Conservation (phyloP, 2,329 filamentous ascomycete genomes). For the Bimuria novae-zelandiae region DNA sequence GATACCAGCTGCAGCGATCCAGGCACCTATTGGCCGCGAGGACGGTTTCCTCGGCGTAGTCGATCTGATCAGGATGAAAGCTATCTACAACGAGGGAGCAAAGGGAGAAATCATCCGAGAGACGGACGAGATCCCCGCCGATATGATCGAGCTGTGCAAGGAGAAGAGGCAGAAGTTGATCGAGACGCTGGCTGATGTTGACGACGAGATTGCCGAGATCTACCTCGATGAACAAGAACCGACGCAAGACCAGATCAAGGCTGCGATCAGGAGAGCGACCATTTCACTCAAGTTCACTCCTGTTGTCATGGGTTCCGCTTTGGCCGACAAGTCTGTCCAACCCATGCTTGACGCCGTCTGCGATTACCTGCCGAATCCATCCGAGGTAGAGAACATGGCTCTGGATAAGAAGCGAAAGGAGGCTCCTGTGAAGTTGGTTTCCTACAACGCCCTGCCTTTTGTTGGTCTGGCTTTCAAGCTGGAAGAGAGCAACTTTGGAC, state of each 20-base stretch:
- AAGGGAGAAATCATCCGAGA: constrained; percentile 76
- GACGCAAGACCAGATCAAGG: constrained; percentile 81
- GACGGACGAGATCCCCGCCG: constrained; percentile 80
- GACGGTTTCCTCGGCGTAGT: constrained; percentile 92
- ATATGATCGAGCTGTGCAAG: constrained; percentile 73
- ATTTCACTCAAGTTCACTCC: constrained; percentile 88
- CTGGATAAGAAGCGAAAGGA: constrained; percentile 82
- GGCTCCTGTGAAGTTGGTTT: constrained; percentile 81
- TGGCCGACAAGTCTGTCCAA: constrained; percentile 93
- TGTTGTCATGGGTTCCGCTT: constrained; percentile 93
- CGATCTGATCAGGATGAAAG: constrained; percentile 88
- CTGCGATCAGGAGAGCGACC: constrained; percentile 89
- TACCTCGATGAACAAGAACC: constrained; percentile 88
- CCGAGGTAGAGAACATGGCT: constrained; percentile 85
- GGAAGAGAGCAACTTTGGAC: constrained; percentile 97
- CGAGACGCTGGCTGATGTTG: constrained; percentile 94
- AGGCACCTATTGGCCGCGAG: constrained; percentile 91
- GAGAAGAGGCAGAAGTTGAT: constrained; percentile 86
- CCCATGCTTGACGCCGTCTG: constrained; percentile 96
- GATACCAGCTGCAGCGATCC: constrained; percentile 88
- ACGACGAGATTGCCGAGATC: constrained; percentile 95
- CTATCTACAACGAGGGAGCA: constrained; percentile 87
- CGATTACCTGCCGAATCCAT: constrained; percentile 92
- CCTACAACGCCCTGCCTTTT: constrained; percentile 92
- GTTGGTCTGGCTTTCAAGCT: constrained; percentile 98